Evolutionary conservation across 306 rosid species (phyloP), one percentile per base, ranked within the genome.

Genomic region (Prunus campanulata): DNA sequence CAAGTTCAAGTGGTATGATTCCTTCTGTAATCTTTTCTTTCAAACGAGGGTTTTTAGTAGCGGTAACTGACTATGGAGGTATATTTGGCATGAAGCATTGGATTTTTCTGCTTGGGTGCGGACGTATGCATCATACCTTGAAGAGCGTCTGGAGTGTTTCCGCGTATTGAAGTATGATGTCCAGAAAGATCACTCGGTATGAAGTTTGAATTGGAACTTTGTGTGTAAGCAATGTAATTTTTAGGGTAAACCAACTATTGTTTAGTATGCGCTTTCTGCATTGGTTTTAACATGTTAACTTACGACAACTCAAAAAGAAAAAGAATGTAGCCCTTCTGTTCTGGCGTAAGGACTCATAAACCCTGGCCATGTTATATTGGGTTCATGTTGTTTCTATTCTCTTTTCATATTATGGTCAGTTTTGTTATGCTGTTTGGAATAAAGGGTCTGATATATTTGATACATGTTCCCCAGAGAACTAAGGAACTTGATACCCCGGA

Each of bases 81-180:
- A 16, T 32, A 39, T 52, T 71, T 71, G n/a, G 4, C 29, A 29
- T 71, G 62, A 47, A 74, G 78, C 78, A 48, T 74, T 59, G 78
- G 70, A 49, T 49, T 48, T 62, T 62, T 62, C 78, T 27, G 20
- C 70, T 27, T 62, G 70, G 78, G 49, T 63, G 35, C 71, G 78
- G 22, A 48, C 32, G 11, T 74, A 74, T 74, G 78, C 78, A 48
- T 74, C 68, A 64, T 74, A 61, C n/a, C 70, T 74, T 1, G 78
- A 74, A 63, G 78, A 74, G 68, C 69, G 61, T 11, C 30, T 74
- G 1, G 78, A 74, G 44, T 47, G 70, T 19, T 74, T 74, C 54
- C 60, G 62, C 11, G 20, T 62, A 18, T 54, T 74, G 49, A 74
- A 74, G 78, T 74, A 74, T 49, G 78, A 74, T 29, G 51, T 63